Conservation (phyloP, 352 stramenopile genomes). For the Pythium biforme region DNA sequence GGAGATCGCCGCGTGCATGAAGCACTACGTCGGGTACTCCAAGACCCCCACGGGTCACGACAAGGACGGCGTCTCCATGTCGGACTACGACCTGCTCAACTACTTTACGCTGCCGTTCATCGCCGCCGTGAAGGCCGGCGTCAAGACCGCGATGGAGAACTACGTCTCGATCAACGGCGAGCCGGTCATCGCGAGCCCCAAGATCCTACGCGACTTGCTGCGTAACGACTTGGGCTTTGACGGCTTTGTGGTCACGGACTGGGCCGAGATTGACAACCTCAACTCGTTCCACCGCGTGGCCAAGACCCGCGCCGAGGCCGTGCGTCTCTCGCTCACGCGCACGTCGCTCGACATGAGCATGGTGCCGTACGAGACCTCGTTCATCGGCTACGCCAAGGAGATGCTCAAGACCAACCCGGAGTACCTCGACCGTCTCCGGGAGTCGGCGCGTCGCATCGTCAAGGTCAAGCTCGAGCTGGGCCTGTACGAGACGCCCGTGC, state of each 20-base stretch:
- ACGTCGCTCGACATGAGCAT: slow-evolving; percentile 86
- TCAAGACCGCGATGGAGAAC: slow-evolving; percentile 91
- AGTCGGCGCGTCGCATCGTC: slow-evolving; percentile 27
- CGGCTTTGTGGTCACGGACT: slow-evolving; percentile 80
- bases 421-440: slow-evolving; percentile 18
- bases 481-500: slow-evolving; percentile 26
- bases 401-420: slow-evolving; percentile 29
- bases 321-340: slow-evolving; percentile 47
- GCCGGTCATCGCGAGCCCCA: slow-evolving; percentile 84
- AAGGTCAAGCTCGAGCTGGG: slow-evolving; percentile 30
- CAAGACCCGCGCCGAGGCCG: slow-evolving; percentile 34
- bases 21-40: slow-evolving; percentile 88
- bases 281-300: slow-evolving; percentile 56
- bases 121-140: slow-evolving; percentile 75
- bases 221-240: slow-evolving; percentile 64
- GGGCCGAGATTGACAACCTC: slow-evolving; percentile 76
- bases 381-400: slow-evolving; percentile 32
- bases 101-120: slow-evolving; percentile 84
- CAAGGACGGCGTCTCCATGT: slow-evolving; percentile 65
- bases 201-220: slow-evolving; percentile 46
- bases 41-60: slow-evolving; percentile 85
- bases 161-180: slow-evolving; percentile 93
- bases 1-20: slow-evolving; percentile 52
- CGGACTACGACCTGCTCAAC: slow-evolving; percentile 81
- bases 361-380: slow-evolving; percentile 38